Conservation (phyloP, 164 flowering plant genomes). For the Liriodendron chinense region DNA sequence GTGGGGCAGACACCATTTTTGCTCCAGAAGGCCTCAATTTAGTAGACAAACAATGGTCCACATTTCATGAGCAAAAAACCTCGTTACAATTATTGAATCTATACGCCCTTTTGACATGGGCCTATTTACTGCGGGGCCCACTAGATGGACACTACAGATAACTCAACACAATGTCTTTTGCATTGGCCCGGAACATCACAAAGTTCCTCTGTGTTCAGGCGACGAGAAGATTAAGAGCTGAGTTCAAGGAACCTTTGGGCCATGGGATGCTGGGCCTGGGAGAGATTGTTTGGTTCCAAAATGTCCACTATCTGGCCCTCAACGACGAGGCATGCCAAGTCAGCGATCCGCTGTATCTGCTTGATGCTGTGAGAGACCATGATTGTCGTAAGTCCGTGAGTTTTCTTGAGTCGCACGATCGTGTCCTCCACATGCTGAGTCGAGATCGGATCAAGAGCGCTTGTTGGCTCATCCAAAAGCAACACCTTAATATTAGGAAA, state of each 20-base stretch:
- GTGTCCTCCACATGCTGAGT: slow-evolving; percentile 32
- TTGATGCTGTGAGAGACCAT: slow-evolving; percentile 34
- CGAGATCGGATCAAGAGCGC: slow-evolving; percentile 34
- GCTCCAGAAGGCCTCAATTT: no score
- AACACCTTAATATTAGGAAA: slow-evolving; percentile 15
- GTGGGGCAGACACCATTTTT: no score
- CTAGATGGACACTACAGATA: no score
- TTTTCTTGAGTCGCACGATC: slow-evolving; percentile 23
- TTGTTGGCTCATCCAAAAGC: slow-evolving; percentile 34
- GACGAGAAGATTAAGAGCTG: slow-evolving; percentile 7
- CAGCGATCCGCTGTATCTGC: slow-evolving; percentile 32
- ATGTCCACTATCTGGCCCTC: slow-evolving; percentile 32
- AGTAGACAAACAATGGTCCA: no score
- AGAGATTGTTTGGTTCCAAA: slow-evolving; percentile 20
- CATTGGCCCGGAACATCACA: no score
- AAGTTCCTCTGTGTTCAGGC: no score
- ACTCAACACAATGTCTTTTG: no score
- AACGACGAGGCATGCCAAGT: slow-evolving; percentile 29
- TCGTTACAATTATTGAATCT: no score
- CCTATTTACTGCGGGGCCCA: no score
- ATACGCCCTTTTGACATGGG: no score
- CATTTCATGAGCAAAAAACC: no score
- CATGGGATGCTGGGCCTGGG: slow-evolving; percentile 31
- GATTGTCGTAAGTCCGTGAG: slow-evolving; percentile 16
- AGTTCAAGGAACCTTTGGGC: slow-evolving; percentile 29